Base-by-base conservation (phyloP, 495 filamentous ascomycete genomes). In the Xylaria nigripes region DNA sequence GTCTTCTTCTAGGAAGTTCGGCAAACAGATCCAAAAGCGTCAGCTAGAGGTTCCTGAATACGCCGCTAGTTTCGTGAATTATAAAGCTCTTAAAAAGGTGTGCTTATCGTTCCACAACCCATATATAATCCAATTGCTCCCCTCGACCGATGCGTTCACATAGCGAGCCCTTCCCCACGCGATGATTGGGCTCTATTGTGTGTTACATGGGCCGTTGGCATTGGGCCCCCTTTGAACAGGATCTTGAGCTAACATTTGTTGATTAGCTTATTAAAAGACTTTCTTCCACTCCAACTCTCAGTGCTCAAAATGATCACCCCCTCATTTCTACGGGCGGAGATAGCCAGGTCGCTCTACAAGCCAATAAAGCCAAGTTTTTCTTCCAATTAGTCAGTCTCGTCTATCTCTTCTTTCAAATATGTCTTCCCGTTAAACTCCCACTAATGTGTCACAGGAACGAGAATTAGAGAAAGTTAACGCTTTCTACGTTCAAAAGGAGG, bases 41-140 rank as follows among this genome's bases (percentile, higher is more conserved):
- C 92, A 97, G 76, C 89, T 98, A 62, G 93, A 98, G 71, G 88
- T 98, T 30, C 93, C 93, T 32, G 93, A 98, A 79, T 98, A 98
- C 86, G 93, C 92, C 45, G 89, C 92, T 47, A 95, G 89, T 72
- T 97, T 98, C 68, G 91, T 97, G 48, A 96, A 98, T 72, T 98
- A 98, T 75, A 98, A 98, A 75, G 92, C 89, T 51, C 77, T 98
- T 58, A 98, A 98, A 71, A 96, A 97, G 86, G 93, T 96, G 61
- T 43, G 66, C 61, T 56, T 5, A 29, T 47, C 23, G n/a, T 54
- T 29, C 24, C 43, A 43, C 4, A 46, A 9, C 1, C 16, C 45
- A 5, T 48, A 48, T 25, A n/a, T 4, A 24, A 40, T 8, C n/a
- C n/a, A n/a, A 40, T 5, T 18, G 16, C 13, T 16, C 12, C 45